Base-by-base conservation (phyloP, 331 rosid genomes). In the Quercus phellos region DNA sequence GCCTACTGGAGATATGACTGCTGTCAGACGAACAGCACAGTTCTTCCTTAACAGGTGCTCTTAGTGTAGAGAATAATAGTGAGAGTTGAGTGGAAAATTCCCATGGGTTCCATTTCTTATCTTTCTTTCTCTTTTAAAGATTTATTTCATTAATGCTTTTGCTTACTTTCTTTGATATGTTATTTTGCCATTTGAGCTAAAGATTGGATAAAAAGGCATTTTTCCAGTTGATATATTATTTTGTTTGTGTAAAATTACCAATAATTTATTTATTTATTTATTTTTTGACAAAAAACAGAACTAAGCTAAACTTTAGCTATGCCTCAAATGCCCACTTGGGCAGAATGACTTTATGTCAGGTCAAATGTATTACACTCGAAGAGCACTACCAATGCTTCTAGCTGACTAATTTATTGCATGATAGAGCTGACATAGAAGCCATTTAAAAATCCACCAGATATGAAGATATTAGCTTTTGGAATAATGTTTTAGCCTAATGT, bases 1-100 rank as follows among this genome's bases (percentile, higher is more conserved):
- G 86, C 97, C 97, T 64, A 94, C 98, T 75, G 98, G 98, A 85
- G 96, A 94, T 88, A 85, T 94, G 98, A 91, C 98, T 18, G 96
- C 97, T 81, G 97, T 94, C 79, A 90, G 90, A 82, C 88, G 97
- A 75, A 94, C 98, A 18, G 94, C 98, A 59, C 94, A 82, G 76
- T 94, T 94, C 86, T 94, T 94, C 81, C 98, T 91, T 75, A 89
- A 88, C 53, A 94, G 98, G 99, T 95, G 76, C 72, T 51, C 64
- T 72, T 74, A 74, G 76, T 81, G 68, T 67, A 77, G 50, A 60
- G 22, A 16, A 50, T 58, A 74, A 51, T 7, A 6, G 10, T 0
- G 30, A 42, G 53, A 38, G 24, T 74, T 67, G 68, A 72, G 67
- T 72, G 74, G 79, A 72, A 26, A 81, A 35, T 34, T 51, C 27